A percentile compares a stretch with the other conserved stretches of the same genome.
Evolutionary conservation across 805 yeast genomes (phyloP).

Genomic region (Candida suzukii): DNA sequence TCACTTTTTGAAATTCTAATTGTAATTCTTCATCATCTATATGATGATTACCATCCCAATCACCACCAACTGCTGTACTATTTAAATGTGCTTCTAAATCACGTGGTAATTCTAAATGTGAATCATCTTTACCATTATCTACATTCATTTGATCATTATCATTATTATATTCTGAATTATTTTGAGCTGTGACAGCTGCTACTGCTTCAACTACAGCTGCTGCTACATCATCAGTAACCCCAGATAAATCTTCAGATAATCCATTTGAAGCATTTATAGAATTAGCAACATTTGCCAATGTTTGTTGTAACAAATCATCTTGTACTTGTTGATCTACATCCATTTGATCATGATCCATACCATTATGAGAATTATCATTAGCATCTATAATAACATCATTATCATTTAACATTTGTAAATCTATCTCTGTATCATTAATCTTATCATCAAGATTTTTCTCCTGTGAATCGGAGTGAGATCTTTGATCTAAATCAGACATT

Average conservation of each 20-base stretch:
- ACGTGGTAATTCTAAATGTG: neutral
- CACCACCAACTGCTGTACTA: neutral
- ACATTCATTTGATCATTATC: neutral
- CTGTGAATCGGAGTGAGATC: too few species aligned
- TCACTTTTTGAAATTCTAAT: slow-evolving; percentile 20
- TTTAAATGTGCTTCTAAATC: neutral
- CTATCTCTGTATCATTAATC: neutral
- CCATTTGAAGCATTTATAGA: neutral
- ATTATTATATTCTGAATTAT: neutral
- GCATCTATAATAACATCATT: too few species aligned
- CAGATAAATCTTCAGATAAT: neutral
- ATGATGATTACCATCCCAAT: neutral
- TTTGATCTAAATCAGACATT: too few species aligned
- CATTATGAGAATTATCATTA: neutral
- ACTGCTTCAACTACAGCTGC: neutral
- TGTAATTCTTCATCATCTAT: slow-evolving; percentile 21
- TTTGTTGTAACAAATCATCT: neutral
- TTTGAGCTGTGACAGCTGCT: neutral
- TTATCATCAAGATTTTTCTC: neutral
- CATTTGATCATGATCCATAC: neutral
- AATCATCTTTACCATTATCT: neutral
- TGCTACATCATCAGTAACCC: neutral
- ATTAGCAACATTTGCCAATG: neutral
- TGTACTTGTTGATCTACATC: neutral
- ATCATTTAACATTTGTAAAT: neutral